phyloP scores from a whole-genome alignment of 2,329 filamentous ascomycete genomes.

The Colletotrichum trifolii region DNA sequence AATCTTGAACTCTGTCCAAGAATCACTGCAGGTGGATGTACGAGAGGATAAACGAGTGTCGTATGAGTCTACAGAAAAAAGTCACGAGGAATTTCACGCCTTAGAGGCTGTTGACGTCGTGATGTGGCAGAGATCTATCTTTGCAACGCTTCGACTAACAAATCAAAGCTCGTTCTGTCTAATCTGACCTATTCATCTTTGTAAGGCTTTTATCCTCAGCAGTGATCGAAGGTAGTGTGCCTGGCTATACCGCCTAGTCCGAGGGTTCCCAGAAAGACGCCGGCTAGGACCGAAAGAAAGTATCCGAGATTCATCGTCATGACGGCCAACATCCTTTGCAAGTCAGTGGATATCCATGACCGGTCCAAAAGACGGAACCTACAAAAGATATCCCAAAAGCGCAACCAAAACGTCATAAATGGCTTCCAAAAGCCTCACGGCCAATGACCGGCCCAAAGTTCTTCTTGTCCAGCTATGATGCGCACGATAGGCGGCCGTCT shows the following conservation, averaged over 20 bases:
- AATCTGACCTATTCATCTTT: neutral
- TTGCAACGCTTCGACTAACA: too few relatives aligned
- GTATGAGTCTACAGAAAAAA: too few relatives aligned
- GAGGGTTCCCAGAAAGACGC: slow-evolving; percentile 81
- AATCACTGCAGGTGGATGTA: too few relatives aligned
- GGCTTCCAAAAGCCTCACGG: slow-evolving; percentile 2
- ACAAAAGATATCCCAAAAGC: slow-evolving; percentile 77
- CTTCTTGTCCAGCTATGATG: too few relatives aligned
- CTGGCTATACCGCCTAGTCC: slow-evolving; percentile 62
- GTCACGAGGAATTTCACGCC: too few relatives aligned
- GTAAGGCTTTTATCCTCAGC: neutral
- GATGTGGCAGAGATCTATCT: too few relatives aligned
- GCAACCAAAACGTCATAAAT: slow-evolving; percentile 19
- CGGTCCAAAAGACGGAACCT: slow-evolving; percentile 52
- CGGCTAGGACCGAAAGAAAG: slow-evolving; percentile 75
- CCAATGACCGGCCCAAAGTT: too few relatives aligned
- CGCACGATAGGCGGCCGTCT: too few relatives aligned
- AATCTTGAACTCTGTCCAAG: too few relatives aligned
- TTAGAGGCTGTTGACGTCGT: too few relatives aligned
- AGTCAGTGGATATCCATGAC: neutral
- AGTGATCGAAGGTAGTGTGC: slow-evolving; percentile 28
- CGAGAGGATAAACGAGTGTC: too few relatives aligned
- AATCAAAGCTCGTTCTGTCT: too few relatives aligned
- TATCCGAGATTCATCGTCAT: slow-evolving; percentile 86
- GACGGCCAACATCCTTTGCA: slow-evolving; percentile 79